phyloP scores from a whole-genome alignment of 2,329 filamentous ascomycete species.

The Alternaria brassicae region DNA sequence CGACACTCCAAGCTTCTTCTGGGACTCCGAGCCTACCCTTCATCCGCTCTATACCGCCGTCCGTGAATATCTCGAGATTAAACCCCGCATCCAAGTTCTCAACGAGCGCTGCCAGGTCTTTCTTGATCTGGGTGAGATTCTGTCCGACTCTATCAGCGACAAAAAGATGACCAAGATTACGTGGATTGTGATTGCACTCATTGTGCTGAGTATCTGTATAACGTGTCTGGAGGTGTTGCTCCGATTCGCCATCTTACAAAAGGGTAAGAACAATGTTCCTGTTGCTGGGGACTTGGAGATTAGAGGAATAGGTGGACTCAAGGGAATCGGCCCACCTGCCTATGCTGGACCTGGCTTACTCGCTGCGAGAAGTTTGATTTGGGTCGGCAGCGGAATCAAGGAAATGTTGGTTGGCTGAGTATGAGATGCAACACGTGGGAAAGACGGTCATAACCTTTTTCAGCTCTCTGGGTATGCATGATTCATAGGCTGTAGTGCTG shows the following conservation, averaged over 20 bases:
- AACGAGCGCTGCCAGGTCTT: slow-evolving; percentile 98
- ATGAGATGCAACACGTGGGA: not conserved
- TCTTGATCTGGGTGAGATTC: slow-evolving; percentile 91
- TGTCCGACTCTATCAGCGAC: slow-evolving; percentile 90
- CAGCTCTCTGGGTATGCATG: not conserved
- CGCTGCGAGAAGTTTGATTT: slow-evolving; percentile 33
- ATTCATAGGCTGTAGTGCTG: not conserved
- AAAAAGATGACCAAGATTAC: slow-evolving; percentile 96
- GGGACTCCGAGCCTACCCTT: slow-evolving; percentile 94
- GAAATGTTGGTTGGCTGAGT: slow-evolving; percentile 16
- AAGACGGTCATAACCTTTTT: not conserved
- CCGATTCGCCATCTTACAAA: slow-evolving; percentile 65
- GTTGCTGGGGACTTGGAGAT: not conserved
- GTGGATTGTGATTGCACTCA: slow-evolving; percentile 97
- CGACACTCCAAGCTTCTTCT: slow-evolving; percentile 97
- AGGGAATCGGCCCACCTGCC: slow-evolving; percentile 19
- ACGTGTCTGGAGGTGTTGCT: slow-evolving; percentile 89
- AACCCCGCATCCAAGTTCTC: slow-evolving; percentile 91
- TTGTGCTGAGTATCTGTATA: slow-evolving; percentile 87
- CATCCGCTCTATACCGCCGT: slow-evolving; percentile 94
- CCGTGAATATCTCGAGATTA: slow-evolving; percentile 97
- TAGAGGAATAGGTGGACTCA: slow-evolving; percentile 10
- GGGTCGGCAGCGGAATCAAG: slow-evolving; percentile 32
- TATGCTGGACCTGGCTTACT: slow-evolving; percentile 40
- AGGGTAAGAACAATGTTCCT: slow-evolving; percentile 29